Evolutionary conservation across 1,284 basidiomycete species (phyloP), one percentile per base, ranked within the genome.

Genomic region (Apiotrichum sp.): DNA sequence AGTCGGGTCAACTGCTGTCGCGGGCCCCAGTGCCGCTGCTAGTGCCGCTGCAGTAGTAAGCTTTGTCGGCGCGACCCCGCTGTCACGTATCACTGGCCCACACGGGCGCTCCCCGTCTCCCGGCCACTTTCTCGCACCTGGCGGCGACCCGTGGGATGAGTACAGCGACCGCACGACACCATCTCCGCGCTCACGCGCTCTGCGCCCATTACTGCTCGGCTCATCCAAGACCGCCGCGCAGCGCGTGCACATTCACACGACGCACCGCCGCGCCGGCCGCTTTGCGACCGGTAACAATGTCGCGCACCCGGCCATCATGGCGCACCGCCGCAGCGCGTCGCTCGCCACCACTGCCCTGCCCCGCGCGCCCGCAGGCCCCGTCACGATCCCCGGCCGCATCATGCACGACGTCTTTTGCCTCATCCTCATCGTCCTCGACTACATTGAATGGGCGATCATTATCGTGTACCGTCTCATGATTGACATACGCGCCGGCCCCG

Each of bases 401-500:
- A 59, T 65, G 35, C 65, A 69, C 55, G 68, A 69, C 52, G 16
- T 65, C 6, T 56, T 69, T 50, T 66, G 65, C 44, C 55, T 62
- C 47, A 10, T 63, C n/a, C 58, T 62, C 31, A 58, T 69, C 16
- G 47, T 60, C 29, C 46, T 65, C 47, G 64, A 69, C 45, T 66
- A 63, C 52, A 31, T 65, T 34, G 68, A 69, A 52, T 67, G 65
- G 63, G 36, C 52, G 5, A 50, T 67, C 14, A 63, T 69, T 50
- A 56, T 69, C 13, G 38, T 58, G n/a, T 66, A 64, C 41, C 62
- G 64, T 22, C 57, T 69, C 29, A 47, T 55, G 47, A 29, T 65
- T n/a, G 68, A 69, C 47, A 53, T 68, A 11, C 54, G 59, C n/a
- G 55, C 56, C 7, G 68, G 68, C 5, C 65, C 63, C 1, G 50